Evolutionary conservation across 2,329 filamentous ascomycete genomes (phyloP).

Genomic region (Ascochyta viciae-villosae): DNA sequence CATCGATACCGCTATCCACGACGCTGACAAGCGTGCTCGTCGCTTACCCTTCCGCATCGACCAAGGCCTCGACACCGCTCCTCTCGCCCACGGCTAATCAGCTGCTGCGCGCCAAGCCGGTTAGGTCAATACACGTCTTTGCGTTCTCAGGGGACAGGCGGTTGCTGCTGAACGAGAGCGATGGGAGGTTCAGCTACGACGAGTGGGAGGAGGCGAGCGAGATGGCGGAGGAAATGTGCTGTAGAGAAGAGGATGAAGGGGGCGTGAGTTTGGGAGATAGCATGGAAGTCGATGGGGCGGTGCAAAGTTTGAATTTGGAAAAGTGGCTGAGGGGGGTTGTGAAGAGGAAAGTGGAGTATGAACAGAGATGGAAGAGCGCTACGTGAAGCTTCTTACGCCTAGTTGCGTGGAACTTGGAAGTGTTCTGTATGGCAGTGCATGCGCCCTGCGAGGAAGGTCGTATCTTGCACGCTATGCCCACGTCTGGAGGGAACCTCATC

Average conservation of each 20-base stretch:
- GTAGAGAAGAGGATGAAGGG: conserved; percentile 51
- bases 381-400: conserved; percentile 31
- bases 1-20: conserved; percentile 78
- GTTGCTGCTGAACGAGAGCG: conserved; percentile 79
- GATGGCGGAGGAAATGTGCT: conserved; percentile 71
- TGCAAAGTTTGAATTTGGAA: conserved; percentile 40
- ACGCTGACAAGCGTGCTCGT: conserved; percentile 82
- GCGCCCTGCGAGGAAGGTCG: no score
- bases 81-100: conserved; percentile 67
- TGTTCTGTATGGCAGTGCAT: no score
- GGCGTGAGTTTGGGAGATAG: conserved; percentile 40
- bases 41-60: conserved; percentile 78
- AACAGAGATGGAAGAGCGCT: conserved; percentile 51
- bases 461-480: no score
- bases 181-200: conserved; percentile 76
- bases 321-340: conserved; percentile 52
- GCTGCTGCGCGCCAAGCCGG: conserved; percentile 68
- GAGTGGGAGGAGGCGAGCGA: conserved; percentile 78
- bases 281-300: conserved; percentile 49
- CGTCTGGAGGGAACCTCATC: no score
- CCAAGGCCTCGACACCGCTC: conserved; percentile 51
- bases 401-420: no score
- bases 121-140: conserved; percentile 86
- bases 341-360: conserved; percentile 48
- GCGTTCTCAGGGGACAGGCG: conserved; percentile 73